phyloP scores from a whole-genome alignment of 768 basidiomycete species.

The Suillus variegatus region DNA sequence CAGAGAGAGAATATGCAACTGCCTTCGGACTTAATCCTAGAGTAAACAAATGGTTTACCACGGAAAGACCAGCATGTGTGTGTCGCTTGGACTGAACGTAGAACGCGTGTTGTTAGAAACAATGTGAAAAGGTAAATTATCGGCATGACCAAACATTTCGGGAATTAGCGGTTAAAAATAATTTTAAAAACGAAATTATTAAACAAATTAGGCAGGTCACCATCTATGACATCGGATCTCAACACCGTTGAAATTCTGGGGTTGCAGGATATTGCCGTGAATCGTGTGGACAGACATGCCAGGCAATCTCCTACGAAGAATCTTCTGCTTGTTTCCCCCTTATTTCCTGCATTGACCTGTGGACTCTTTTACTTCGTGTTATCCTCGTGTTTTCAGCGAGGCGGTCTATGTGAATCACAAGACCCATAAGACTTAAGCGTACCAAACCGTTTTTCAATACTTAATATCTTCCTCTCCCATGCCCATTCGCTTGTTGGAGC shows the following conservation, averaged over 20 bases:
- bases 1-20: neutral
- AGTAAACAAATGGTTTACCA: neutral
- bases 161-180: neutral
- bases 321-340: constrained; percentile 4
- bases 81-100: neutral
- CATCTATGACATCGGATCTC: constrained; percentile 6
- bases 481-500: constrained; percentile 6
- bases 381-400: constrained; percentile 15
- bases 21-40: no score
- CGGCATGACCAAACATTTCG: neutral
- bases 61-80: neutral
- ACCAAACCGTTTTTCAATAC: neutral
- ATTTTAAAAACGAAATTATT: neutral
- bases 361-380: constrained; percentile 3
- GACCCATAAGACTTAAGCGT: neutral
- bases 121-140: neutral
- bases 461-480: constrained; percentile 3
- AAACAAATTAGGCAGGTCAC: neutral
- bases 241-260: neutral
- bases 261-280: constrained; percentile 6
- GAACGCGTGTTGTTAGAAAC: no score
- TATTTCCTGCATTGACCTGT: neutral
- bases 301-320: constrained; percentile 2
- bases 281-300: constrained; percentile 4
- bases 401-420: constrained; percentile 8